Conservation (phyloP, 2,329 filamentous ascomycete genomes). For the Sporothrix dimorphospora region DNA sequence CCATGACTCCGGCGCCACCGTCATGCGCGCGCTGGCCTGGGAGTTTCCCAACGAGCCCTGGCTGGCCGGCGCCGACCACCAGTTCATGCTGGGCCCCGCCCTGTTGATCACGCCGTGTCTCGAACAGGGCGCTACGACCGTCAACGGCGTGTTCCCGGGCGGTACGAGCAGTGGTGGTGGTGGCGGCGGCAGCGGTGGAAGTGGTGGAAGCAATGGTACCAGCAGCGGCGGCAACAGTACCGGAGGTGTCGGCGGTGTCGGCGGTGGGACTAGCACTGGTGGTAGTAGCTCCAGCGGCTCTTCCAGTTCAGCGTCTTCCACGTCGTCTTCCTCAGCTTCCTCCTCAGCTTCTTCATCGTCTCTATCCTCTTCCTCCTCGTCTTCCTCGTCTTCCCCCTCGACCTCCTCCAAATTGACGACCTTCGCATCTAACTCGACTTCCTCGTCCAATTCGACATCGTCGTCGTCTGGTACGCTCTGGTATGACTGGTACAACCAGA, state of each 20-base stretch:
- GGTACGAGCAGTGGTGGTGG: constrained; percentile 40
- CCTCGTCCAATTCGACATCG: neutral
- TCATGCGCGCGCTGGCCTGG: constrained; percentile 73
- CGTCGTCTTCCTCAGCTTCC: neutral
- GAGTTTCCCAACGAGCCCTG: constrained; percentile 60
- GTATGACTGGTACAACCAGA: constrained; percentile 81
- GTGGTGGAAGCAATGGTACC: neutral
- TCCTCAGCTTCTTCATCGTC: neutral
- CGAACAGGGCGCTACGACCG: constrained; percentile 48
- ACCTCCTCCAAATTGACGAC: neutral
- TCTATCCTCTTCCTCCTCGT: neutral
- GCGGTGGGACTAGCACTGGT: neutral
- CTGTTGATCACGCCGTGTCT: constrained; percentile 55
- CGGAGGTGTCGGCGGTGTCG: neutral
- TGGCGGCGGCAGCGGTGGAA: constrained; percentile 37
- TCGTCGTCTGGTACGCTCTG: constrained; percentile 51
- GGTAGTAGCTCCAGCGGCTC: neutral
- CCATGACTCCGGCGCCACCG: constrained; percentile 62
- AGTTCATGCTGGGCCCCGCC: constrained; percentile 55
- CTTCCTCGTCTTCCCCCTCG: neutral
- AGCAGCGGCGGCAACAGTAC: constrained; percentile 1
- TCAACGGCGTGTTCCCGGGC: constrained; percentile 53
- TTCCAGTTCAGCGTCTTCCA: neutral
- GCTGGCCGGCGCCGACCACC: constrained; percentile 51
- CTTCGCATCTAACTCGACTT: neutral